Evolutionary conservation across 1,284 basidiomycete genomes (phyloP), one percentile per base, ranked within the genome.

Genomic region (Irpex lacteus): DNA sequence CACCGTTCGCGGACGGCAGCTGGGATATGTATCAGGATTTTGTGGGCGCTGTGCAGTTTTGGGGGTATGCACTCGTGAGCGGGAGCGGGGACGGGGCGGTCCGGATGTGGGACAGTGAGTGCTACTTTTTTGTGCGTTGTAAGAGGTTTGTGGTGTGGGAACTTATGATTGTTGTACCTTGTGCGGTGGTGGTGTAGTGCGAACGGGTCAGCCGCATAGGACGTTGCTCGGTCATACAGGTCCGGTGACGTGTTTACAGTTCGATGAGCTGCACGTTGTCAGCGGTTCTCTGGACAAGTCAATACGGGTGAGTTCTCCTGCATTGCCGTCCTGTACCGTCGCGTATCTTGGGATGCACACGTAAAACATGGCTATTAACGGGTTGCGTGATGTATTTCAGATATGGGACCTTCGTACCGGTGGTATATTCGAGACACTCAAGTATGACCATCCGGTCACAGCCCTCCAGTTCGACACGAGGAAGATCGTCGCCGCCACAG

Each of bases 91-190:
- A 99, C 77, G 96, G 97, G 47, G 96, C 92, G 0, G 95, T 99
- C 36, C 82, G 98, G 65, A 98, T 99, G 95, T 99, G 98, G 98
- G 98, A 99, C 74, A 98, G 94, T 96, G 73, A 83, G 93, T 83
- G 9, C 18, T n/a, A 36, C 8, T 11, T 11, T 11, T 63, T 59
- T 18, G 60, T 36, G 1, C 19, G 15, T 47, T 60, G 32, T 15
- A 3, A 26, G 21, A 26, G 21, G 21, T 26, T 26, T 26, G 21
- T 26, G 26, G 26, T 26, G 26, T 26, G 26, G 21, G 21, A 49
- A 47, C 44, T 53, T 9, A 52, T 60, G 37, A 47, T 57, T 26
- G 44, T 58, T 47, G 3, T 32, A 32, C 32, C 60, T 60, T 13
- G 21, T 62, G 56, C 57, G n/a, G 13, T 50, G 60, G 36, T 60